Percentiles rank a stretch among this genome's conserved stretches.
These are phyloP conservation scores for Arthrocladium fulminans DNA, from an alignment of 2,329 filamentous ascomycete species.

Conservation along the genomic window DNA sequence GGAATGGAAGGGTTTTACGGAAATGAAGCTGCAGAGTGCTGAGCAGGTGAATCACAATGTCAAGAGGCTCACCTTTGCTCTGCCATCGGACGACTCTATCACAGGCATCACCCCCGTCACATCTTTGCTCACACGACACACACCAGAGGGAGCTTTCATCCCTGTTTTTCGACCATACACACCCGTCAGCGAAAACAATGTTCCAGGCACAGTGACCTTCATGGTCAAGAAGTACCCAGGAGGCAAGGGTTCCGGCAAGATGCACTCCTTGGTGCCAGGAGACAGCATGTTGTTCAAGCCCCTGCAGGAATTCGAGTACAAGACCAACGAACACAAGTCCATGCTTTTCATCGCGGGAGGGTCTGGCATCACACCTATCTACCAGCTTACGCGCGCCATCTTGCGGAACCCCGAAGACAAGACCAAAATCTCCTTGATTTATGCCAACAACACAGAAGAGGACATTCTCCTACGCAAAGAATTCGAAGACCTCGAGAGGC, in stretches of 20 bases:
- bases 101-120: constrained; percentile 38
- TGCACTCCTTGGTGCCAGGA: constrained; percentile 58
- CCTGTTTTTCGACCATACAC: constrained; percentile 60
- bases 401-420: constrained; percentile 52
- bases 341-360: constrained; percentile 62
- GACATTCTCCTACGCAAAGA: constrained; percentile 53
- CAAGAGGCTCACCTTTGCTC: constrained; percentile 48
- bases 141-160: constrained; percentile 48
- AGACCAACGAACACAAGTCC: constrained; percentile 36
- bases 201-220: constrained; percentile 53
- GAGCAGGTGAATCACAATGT: constrained; percentile 52
- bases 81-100: constrained; percentile 40
- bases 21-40: constrained; percentile 43
- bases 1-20: constrained; percentile 33
- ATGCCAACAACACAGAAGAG: constrained; percentile 55
- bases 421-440: constrained; percentile 56
- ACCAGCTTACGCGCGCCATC: constrained; percentile 55
- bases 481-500: constrained; percentile 43
- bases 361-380: constrained; percentile 63
- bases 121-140: constrained; percentile 53
- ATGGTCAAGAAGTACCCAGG: constrained; percentile 60
- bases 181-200: constrained; percentile 48
- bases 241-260: constrained; percentile 54
- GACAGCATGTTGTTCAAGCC: constrained; percentile 52
- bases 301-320: constrained; percentile 49